Percentiles rank a stretch among this genome's conserved stretches.
These are phyloP conservation scores for Trametes punicea DNA, from an alignment of 768 basidiomycete species.

Conservation along the genomic window DNA sequence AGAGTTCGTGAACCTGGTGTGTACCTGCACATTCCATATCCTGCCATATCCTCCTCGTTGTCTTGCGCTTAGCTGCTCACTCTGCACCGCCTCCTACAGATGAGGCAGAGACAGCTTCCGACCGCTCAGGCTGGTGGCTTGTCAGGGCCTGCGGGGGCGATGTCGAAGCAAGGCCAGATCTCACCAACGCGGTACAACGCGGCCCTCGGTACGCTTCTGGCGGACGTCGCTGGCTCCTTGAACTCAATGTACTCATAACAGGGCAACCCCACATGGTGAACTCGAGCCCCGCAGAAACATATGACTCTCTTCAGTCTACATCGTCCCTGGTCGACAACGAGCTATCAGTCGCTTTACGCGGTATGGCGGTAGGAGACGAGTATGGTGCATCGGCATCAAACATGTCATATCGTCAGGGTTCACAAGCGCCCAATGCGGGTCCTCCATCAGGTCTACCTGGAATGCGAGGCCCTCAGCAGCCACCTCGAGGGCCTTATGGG, in stretches of 20 bases:
- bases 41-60: neutral
- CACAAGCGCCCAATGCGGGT: constrained; percentile 29
- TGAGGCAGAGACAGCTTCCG: constrained; percentile 18
- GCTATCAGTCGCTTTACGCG: constrained; percentile 54
- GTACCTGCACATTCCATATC: constrained; percentile 18
- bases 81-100: constrained; percentile 2
- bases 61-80: neutral
- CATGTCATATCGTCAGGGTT: constrained; percentile 35
- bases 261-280: constrained; percentile 25
- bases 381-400: constrained; percentile 33
- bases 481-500: constrained; percentile 45
- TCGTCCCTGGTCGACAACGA: constrained; percentile 48
- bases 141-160: constrained; percentile 20
- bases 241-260: too few relatives aligned
- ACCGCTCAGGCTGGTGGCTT: constrained; percentile 15
- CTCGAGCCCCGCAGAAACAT: constrained; percentile 24
- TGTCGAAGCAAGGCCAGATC: constrained; percentile 45
- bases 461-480: constrained; percentile 42
- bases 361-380: constrained; percentile 60
- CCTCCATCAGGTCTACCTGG: constrained; percentile 34
- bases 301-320: constrained; percentile 37
- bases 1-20: constrained; percentile 48
- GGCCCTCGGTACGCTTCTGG: constrained; percentile 38
- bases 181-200: constrained; percentile 55
- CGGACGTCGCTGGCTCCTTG: too few relatives aligned